These are phyloP conservation scores for Tephrocybe sp. DNA, from an alignment of 768 basidiomycete species.

Conservation along the genomic window DNA sequence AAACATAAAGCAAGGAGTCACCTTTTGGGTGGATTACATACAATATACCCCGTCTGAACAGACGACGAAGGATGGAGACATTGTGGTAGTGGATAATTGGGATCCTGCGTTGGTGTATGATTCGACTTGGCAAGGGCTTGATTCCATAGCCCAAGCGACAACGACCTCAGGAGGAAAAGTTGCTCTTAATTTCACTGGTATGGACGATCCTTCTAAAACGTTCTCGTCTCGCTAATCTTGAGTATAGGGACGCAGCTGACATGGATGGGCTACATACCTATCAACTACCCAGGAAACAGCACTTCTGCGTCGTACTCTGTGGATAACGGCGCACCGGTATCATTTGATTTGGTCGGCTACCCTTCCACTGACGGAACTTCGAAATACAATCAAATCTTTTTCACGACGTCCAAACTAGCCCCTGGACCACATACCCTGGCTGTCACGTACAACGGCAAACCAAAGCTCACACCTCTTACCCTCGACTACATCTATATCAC, in stretches of 20 bases:
- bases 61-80: not conserved
- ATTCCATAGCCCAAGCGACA: not conserved
- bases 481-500: constrained; percentile 23
- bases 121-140: constrained; percentile 1
- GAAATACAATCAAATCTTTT: constrained; percentile 5
- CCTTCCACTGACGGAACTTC: not conserved
- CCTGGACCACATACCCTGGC: constrained; percentile 4
- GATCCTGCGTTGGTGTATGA: constrained; percentile 9
- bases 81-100: constrained; percentile 2
- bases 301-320: constrained; percentile 6
- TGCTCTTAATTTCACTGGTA: constrained; percentile 1
- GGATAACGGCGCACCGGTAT: constrained; percentile 4
- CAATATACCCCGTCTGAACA: constrained; percentile 5
- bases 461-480: constrained; percentile 22
- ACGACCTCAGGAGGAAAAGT: not conserved
- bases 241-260: constrained; percentile 2
- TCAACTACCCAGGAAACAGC: not conserved
- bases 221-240: not conserved
- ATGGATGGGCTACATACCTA: constrained; percentile 3
- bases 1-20: constrained; percentile 1
- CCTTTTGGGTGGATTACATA: constrained; percentile 5
- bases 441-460: constrained; percentile 11
- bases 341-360: constrained; percentile 2
- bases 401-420: constrained; percentile 9
- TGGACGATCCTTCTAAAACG: not conserved